Evolutionary conservation across 257 asterid species (phyloP).

Genomic region (Verbena officinalis): DNA sequence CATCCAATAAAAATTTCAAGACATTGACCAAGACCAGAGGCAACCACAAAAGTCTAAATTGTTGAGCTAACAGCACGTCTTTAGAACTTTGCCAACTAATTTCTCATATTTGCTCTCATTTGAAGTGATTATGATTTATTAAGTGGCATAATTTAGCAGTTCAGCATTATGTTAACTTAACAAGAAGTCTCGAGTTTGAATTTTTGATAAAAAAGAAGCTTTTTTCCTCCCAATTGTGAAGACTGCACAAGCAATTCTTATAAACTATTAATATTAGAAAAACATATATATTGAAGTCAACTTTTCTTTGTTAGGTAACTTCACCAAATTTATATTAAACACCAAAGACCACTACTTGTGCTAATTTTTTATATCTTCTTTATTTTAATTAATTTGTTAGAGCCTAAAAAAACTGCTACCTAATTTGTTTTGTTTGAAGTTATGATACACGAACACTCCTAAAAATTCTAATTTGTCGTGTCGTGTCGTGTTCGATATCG

Average conservation of each 20-base stretch:
- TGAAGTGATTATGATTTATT: too few relatives aligned
- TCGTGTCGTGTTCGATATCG: too few relatives aligned
- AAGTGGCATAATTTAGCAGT: too few relatives aligned
- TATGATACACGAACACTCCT: too few relatives aligned
- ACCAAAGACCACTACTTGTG: not conserved
- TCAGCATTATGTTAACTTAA: too few relatives aligned
- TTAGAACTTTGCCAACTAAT: not conserved
- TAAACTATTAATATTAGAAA: not conserved
- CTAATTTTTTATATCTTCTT: not conserved
- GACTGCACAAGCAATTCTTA: conserved; percentile 2
- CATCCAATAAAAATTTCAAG: too few relatives aligned
- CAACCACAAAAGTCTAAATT: conserved; percentile 19
- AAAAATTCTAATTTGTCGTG: too few relatives aligned
- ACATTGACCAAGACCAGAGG: not conserved
- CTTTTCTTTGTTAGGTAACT: conserved; percentile 5
- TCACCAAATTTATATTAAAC: conserved; percentile 7
- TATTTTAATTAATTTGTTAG: not conserved
- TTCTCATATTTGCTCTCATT: not conserved
- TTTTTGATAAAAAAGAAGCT: too few relatives aligned
- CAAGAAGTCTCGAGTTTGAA: too few relatives aligned
- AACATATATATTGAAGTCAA: not conserved
- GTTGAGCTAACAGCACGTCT: conserved; percentile 14
- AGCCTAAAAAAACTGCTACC: not conserved
- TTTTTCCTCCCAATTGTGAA: conserved; percentile 1
- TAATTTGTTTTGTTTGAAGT: not conserved